These are phyloP conservation scores for Populus pruinosa DNA, from an alignment of 345 rosid species.

Conservation along the genomic window DNA sequence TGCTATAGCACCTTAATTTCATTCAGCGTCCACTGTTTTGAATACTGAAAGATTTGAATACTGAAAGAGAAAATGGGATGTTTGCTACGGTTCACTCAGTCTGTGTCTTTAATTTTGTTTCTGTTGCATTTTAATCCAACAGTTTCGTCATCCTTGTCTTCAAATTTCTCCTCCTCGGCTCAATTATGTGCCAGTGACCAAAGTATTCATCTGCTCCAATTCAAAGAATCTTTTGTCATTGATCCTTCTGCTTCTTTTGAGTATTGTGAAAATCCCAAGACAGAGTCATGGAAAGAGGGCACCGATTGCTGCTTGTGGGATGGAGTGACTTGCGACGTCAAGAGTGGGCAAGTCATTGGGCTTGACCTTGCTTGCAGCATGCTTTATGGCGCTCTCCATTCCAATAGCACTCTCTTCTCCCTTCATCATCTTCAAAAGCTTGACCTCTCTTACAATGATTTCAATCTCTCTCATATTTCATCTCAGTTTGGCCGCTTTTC, in stretches of 20 bases:
- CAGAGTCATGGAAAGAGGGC: conserved; percentile 15
- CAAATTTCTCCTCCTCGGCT: background rate
- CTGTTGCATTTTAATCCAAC: background rate
- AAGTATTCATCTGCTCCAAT: conserved; percentile 14
- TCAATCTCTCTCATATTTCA: conserved; percentile 4
- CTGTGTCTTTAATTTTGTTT: background rate
- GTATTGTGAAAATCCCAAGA: background rate
- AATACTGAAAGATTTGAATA: too few species aligned
- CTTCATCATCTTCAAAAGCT: conserved; percentile 22
- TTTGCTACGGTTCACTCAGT: too few species aligned
- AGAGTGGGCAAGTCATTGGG: conserved; percentile 18
- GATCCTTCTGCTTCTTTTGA: background rate
- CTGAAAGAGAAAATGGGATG: too few species aligned
- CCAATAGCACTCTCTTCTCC: conserved; percentile 21
- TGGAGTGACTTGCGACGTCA: conserved; percentile 23
- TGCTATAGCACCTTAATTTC: too few species aligned
- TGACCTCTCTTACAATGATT: conserved; percentile 26
- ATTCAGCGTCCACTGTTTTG: too few species aligned
- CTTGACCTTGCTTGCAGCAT: conserved; percentile 14
- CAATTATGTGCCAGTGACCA: conserved; percentile 2
- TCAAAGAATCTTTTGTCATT: conserved; percentile 1
- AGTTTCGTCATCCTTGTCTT: background rate
- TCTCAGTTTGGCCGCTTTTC: conserved; percentile 2
- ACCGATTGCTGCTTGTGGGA: conserved; percentile 33
- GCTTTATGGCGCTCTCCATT: background rate